Conservation (phyloP, 1,284 basidiomycete species). For the Boletus sp. region DNA sequence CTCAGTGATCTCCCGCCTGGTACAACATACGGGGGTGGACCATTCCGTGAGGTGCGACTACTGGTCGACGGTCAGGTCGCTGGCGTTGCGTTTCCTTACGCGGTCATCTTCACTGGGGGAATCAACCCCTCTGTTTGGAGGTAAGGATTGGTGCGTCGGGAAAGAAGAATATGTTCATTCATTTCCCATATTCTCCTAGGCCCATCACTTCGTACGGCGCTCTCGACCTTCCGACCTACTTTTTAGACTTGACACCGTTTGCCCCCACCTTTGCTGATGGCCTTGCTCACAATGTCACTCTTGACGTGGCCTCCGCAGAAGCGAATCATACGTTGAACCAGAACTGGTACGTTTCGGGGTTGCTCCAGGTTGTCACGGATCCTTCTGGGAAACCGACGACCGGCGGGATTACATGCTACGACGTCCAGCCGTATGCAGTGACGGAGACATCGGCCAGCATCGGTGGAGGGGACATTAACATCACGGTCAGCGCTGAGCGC, state of each 20-base stretch:
- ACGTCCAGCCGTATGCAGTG: constrained; percentile 54
- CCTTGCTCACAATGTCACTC: constrained; percentile 60
- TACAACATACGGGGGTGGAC: constrained; percentile 57
- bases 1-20: constrained; percentile 52
- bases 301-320: constrained; percentile 75
- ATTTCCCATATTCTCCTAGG: constrained; percentile 34
- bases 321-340: constrained; percentile 59
- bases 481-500: constrained; percentile 48
- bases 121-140: constrained; percentile 73
- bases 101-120: constrained; percentile 80
- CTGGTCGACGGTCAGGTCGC: constrained; percentile 74
- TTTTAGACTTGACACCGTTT: constrained; percentile 77
- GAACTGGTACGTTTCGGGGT: constrained; percentile 78
- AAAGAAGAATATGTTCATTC: not conserved
- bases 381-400: constrained; percentile 61
- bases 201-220: constrained; percentile 80
- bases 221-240: constrained; percentile 75
- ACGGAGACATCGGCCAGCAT: constrained; percentile 48
- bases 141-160: constrained; percentile 32
- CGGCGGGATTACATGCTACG: constrained; percentile 60
- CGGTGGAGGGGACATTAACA: constrained; percentile 41
- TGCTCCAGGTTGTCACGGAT: constrained; percentile 68
- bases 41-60: constrained; percentile 78
- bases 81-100: constrained; percentile 74
- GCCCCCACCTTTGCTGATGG: constrained; percentile 70